phyloP scores from a whole-genome alignment of 306 rosid genomes.

The Sindora glabra region DNA sequence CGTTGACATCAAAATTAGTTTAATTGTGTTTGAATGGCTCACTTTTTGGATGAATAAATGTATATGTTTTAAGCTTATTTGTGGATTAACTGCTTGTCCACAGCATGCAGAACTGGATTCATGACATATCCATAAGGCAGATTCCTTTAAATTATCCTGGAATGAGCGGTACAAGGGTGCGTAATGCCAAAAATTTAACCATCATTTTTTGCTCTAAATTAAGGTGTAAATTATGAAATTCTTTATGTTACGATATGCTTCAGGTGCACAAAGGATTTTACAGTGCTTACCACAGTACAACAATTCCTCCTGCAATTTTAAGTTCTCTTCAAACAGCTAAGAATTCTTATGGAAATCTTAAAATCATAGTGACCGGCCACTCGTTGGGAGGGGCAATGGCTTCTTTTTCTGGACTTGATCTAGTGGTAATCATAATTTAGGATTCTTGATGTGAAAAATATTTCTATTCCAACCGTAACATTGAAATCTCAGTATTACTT shows the following conservation, averaged over 20 bases:
- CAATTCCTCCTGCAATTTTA: constrained; percentile 41
- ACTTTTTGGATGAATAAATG: too few species aligned
- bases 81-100: background rate
- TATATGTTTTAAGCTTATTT: background rate
- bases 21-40: too few species aligned
- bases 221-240: background rate
- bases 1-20: too few species aligned
- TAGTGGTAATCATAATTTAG: constrained; percentile 25
- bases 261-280: constrained; percentile 64
- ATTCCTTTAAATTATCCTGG: constrained; percentile 53
- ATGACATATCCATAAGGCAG: constrained; percentile 55
- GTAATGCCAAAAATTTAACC: background rate
- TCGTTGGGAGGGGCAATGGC: too few species aligned
- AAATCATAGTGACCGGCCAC: constrained; percentile 44
- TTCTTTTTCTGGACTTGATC: constrained; percentile 54
- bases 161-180: constrained; percentile 52
- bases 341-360: constrained; percentile 35
- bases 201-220: background rate
- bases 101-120: constrained; percentile 64
- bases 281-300: constrained; percentile 51
- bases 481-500: too few species aligned
- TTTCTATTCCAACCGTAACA: too few species aligned
- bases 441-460: background rate
- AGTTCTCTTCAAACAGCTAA: constrained; percentile 44
- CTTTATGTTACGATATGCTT: background rate